A percentile compares a stretch with the other conserved stretches of the same genome.
These are phyloP conservation scores for Penicillium bovifimosum DNA, from an alignment of 495 filamentous ascomycete species.

Conservation along the genomic window DNA sequence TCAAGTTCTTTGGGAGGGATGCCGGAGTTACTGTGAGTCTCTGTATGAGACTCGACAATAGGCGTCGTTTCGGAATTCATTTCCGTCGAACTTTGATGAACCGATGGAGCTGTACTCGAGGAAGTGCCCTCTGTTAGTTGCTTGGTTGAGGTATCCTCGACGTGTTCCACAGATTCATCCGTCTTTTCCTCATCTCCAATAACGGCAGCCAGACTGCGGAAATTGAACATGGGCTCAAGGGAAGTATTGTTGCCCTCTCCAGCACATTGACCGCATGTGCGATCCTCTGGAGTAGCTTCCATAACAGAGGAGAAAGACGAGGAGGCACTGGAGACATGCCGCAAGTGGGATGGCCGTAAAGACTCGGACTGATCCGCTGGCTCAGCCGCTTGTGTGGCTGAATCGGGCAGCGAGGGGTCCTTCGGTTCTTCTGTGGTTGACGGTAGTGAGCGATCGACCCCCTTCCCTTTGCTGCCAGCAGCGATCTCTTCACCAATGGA, in stretches of 20 bases:
- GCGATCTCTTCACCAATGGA: constrained; percentile 27
- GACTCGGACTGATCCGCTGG: constrained; percentile 29
- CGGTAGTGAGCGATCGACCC: constrained; percentile 53
- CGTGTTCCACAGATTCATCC: constrained; percentile 40
- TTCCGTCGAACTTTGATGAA: constrained; percentile 14
- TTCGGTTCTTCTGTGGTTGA: constrained; percentile 1
- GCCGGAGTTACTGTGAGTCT: constrained; percentile 10
- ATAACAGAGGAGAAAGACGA: constrained; percentile 70
- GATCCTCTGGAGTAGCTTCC: constrained; percentile 55
- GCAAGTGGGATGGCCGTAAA: constrained; percentile 58
- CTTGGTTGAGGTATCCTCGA: constrained; percentile 26
- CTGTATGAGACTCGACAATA: constrained; percentile 7
- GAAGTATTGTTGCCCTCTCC: constrained; percentile 48
- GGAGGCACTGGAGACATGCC: constrained; percentile 77
- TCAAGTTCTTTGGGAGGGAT: constrained; percentile 36
- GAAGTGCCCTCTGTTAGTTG: constrained; percentile 21
- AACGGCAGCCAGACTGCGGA: constrained; percentile 79
- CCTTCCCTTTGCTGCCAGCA: constrained; percentile 69
- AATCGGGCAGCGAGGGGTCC: neutral
- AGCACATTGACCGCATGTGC: constrained; percentile 30
- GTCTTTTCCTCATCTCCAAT: constrained; percentile 64
- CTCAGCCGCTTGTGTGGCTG: neutral
- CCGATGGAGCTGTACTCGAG: constrained; percentile 18
- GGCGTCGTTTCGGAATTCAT: constrained; percentile 5
- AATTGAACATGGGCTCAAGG: constrained; percentile 83